phyloP scores from a whole-genome alignment of 305 asterid species.

The Fraxinus floribunda region DNA sequence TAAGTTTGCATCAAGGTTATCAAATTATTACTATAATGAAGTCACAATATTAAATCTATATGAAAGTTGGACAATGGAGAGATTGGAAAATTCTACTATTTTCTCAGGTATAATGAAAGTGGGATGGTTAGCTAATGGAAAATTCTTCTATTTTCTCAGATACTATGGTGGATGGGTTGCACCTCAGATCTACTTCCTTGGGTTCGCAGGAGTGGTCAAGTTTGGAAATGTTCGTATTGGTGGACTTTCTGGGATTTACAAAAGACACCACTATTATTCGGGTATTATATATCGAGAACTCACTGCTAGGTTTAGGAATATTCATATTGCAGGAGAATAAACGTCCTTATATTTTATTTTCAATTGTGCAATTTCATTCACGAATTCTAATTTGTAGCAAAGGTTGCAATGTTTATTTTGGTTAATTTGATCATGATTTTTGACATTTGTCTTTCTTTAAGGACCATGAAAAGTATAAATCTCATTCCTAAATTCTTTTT shows the following conservation, averaged over 20 bases:
- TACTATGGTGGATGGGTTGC: slow-evolving; percentile 99
- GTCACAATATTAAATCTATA: not conserved
- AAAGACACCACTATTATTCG: slow-evolving; percentile 54
- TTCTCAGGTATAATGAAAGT: slow-evolving; percentile 63
- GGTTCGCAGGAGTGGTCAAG: slow-evolving; percentile 86
- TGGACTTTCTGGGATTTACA: slow-evolving; percentile 95
- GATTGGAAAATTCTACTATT: slow-evolving; percentile 10
- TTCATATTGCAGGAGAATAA: slow-evolving; percentile 6
- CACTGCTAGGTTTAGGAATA: not conserved
- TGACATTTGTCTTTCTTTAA: slow-evolving; percentile 1
- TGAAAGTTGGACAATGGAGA: not conserved
- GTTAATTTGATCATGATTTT: not conserved
- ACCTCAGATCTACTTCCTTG: slow-evolving; percentile 89
- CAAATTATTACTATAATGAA: not conserved
- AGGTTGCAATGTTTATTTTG: not conserved
- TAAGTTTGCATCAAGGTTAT: not conserved
- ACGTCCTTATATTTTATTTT: not conserved
- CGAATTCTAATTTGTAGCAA: not conserved
- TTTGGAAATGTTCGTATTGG: slow-evolving; percentile 96
- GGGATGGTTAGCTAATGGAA: slow-evolving; percentile 29
- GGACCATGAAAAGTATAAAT: not conserved
- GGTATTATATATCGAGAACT: slow-evolving; percentile 41
- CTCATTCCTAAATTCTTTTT: not conserved
- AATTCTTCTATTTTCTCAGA: slow-evolving; percentile 42
- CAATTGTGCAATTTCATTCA: not conserved